Base-by-base conservation (phyloP, 768 basidiomycete species). In the Termitomyces sp. region DNA sequence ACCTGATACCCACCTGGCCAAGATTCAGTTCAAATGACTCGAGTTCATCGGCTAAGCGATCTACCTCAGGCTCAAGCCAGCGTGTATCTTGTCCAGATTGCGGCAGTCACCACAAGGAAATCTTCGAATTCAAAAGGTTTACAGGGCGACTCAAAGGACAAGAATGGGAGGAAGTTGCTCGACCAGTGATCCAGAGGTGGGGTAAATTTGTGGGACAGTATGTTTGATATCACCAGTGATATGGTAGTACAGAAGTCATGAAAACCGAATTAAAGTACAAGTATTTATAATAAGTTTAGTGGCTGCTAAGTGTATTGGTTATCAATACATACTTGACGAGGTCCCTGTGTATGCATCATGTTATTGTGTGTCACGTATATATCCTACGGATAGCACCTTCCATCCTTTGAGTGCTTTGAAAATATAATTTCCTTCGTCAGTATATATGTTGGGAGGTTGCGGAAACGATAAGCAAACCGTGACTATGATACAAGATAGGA, bases 121-220 rank as follows among this genome's bases (percentile, higher is more conserved):
- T 93, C 17, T 93, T 93, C 65, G 71, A 85, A 38, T 90, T 93
- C 62, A 69, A 70, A 42, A 78, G 83, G 43, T 77, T 82, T 49
- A 70, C 65, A 38, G 88, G 87, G 0, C 66, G 55, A 32, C 79
- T 83, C 62, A 75, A 79, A 56, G 84, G 82, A 7, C 80, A 74
- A 58, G 91, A 92, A 68, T 92, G 87, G 85, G 85, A 90, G 51
- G 57, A 68, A 12, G 75, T 92, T 30, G 87, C 93, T 38, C 82
- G 81, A 59, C 87, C 87, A 41, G 82, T 91, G 5, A 80, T 93
- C 49, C 82, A 88, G 65, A 82, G 81, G 49, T 93, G 90, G 90
- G 90, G 86, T 2, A 72, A 57, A 26, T 93, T 88, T 66, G 77
- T 81, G n/a, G 71, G 72, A 34, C 58, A 70, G 24, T 74, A 73